Evolutionary conservation across 306 rosid species (phyloP).

Genomic region (Cyamopsis tetragonoloba): DNA sequence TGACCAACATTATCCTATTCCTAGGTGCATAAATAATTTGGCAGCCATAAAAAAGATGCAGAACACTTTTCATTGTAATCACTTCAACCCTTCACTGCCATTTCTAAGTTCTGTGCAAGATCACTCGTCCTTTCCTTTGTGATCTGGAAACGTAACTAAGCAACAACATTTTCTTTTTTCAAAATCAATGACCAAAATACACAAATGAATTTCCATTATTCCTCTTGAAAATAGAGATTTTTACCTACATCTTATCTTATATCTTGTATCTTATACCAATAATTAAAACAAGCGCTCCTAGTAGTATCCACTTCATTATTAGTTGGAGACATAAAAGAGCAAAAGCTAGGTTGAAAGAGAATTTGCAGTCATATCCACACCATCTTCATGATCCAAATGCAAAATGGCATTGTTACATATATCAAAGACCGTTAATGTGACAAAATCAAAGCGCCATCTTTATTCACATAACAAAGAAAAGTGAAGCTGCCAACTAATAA

Average conservation of each 20-base stretch:
- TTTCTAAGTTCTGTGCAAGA: constrained; percentile 50
- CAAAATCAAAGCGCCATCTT: neutral
- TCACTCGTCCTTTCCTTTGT: constrained; percentile 56
- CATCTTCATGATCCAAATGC: constrained; percentile 64
- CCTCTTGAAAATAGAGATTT: neutral
- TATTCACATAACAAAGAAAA: neutral
- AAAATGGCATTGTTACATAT: constrained; percentile 10
- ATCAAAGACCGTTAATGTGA: neutral
- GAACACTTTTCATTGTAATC: constrained; percentile 29
- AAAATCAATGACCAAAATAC: constrained; percentile 1
- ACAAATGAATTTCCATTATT: constrained; percentile 6
- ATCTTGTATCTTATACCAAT: too few relatives aligned
- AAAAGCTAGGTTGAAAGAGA: too few relatives aligned
- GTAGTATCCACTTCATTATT: too few relatives aligned
- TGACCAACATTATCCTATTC: too few relatives aligned
- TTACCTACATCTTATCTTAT: too few relatives aligned
- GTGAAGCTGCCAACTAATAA: neutral
- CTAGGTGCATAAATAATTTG: too few relatives aligned
- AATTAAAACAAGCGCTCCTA: too few relatives aligned
- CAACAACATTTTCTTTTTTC: constrained; percentile 12
- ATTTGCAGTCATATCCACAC: constrained; percentile 64
- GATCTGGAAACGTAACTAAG: constrained; percentile 40
- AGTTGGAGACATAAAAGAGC: too few relatives aligned
- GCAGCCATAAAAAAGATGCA: too few relatives aligned
- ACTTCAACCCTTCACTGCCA: constrained; percentile 48